Base-by-base conservation (phyloP, 2,329 filamentous ascomycete genomes). In the Neocucurbitaria cava region DNA sequence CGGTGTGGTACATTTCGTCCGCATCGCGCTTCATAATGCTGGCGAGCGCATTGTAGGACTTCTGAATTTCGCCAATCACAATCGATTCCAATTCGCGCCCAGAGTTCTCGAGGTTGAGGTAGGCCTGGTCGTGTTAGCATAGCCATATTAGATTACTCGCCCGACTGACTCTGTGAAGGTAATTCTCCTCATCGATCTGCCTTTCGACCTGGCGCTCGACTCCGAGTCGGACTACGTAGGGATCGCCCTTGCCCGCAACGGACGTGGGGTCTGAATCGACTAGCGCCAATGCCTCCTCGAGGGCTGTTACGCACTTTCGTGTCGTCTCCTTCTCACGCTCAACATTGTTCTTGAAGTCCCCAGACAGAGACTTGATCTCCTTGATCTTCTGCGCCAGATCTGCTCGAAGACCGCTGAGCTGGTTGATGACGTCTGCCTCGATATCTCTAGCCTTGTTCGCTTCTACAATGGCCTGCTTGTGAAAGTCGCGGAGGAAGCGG, bases 321-420 rank as follows among this genome's bases (percentile, higher is more conserved):
- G 95, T 97, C 17, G 76, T 81, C 18, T 97, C 93, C 81, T 96
- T 94, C 76, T 98, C 95, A 78, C 94, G 96, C 23, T 96, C 92
- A 9, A 99, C 92, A 0, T 89, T 90, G 73, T 96, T 99, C 78
- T 96, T 96, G 79, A 99, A 99, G 75, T 99, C 95, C 15, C 92
- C 90, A 5, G 92, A 90, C 15, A 99, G 81, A 63, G 87, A 89
- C 79, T 96, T 96, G 79, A 99, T 99, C 78, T 99, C 95, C 77
- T 98, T 99, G 76, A 96, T 96, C 80, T 99, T 99, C 74, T 96
- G 92, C 58, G 90, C 89, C 17, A 99, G 81, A 75, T 99, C 95
- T 69, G 88, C 93, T 53, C 95, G 83, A 49, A 99, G 80, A 1
- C 92, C 92, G 2, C 89, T 92, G 51, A 99, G 81, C 47, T 94